Evolutionary conservation across 1,284 basidiomycete species (phyloP).

Genomic region (Serendipita sp.): DNA sequence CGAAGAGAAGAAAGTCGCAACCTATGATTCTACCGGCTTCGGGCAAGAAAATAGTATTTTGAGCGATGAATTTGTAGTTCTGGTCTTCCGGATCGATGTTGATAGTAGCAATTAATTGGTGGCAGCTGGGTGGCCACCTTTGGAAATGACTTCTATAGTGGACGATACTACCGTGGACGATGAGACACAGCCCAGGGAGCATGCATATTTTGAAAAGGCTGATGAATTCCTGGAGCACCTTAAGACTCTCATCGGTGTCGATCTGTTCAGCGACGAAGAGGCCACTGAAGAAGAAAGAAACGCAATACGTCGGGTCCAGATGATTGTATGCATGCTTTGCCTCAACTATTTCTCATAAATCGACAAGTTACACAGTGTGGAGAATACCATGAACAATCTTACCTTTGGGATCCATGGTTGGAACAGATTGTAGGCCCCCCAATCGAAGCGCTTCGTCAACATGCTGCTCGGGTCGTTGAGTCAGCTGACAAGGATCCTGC

Average conservation of each 20-base stretch:
- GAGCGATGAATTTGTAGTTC: conserved; percentile 14
- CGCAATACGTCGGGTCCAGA: conserved; percentile 19
- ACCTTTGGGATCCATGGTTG: conserved; percentile 92
- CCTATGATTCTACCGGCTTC: conserved; percentile 17
- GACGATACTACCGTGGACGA: neutral
- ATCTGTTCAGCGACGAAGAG: conserved; percentile 32
- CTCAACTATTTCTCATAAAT: neutral
- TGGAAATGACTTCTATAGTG: conserved; percentile 7
- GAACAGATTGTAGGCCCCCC: conserved; percentile 70
- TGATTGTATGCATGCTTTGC: conserved; percentile 19
- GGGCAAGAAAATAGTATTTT: conserved; percentile 35
- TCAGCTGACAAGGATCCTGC: conserved; percentile 24
- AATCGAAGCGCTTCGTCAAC: conserved; percentile 47
- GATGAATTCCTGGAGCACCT: conserved; percentile 46
- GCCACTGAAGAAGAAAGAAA: conserved; percentile 28
- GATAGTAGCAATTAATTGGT: too few species aligned
- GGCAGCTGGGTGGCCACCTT: too few species aligned
- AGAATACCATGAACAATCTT: conserved; percentile 86
- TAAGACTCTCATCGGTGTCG: conserved; percentile 33
- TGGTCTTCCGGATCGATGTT: too few species aligned
- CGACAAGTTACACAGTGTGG: conserved; percentile 29
- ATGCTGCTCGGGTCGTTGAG: conserved; percentile 35
- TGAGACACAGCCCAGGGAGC: neutral
- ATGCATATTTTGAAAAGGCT: conserved; percentile 37
- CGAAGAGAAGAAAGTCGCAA: conserved; percentile 41